Evolutionary conservation across 2,329 filamentous ascomycete species (phyloP).

Genomic region (Whalleya microplaca): DNA sequence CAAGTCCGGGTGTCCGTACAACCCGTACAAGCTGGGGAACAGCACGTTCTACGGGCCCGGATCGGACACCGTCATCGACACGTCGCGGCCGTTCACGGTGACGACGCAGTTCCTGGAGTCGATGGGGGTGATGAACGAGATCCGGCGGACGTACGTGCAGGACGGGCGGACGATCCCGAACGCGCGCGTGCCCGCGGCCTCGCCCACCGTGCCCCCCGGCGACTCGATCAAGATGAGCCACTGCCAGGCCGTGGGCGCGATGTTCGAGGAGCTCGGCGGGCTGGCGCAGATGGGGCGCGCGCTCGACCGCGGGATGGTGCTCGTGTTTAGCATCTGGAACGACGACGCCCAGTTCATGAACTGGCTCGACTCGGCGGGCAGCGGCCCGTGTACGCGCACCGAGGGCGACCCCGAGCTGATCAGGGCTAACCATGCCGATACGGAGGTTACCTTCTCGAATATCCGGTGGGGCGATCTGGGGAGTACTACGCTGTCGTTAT

Average conservation of each 20-base stretch:
- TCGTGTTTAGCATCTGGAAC: conserved; percentile 60
- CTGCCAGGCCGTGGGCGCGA: conserved; percentile 25
- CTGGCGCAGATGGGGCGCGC: conserved; percentile 48
- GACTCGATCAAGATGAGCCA: conserved; percentile 31
- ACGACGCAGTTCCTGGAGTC: conserved; percentile 35
- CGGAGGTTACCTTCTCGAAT: conserved; percentile 35
- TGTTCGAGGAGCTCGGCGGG: conserved; percentile 40
- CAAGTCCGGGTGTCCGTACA: conserved; percentile 43
- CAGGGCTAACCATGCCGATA: conserved; percentile 21
- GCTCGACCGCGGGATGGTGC: conserved; percentile 54
- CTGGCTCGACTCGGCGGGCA: conserved; percentile 56
- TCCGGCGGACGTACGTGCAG: conserved; percentile 55
- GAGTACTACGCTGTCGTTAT: conserved; percentile 13
- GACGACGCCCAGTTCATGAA: conserved; percentile 57
- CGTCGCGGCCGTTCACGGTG: conserved; percentile 34
- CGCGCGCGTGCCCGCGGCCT: conserved; percentile 35
- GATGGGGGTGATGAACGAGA: conserved; percentile 41
- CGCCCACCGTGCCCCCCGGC: conserved; percentile 27
- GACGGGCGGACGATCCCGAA: conserved; percentile 50
- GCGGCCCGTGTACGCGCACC: conserved; percentile 58
- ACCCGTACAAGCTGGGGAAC: conserved; percentile 40
- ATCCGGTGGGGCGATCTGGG: conserved; percentile 35
- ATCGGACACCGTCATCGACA: conserved; percentile 22
- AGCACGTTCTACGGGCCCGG: conserved; percentile 29
- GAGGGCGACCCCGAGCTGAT: conserved; percentile 52